Evolutionary conservation across 805 yeast species (phyloP).

Genomic region (Yamadazyma phyllophila): DNA sequence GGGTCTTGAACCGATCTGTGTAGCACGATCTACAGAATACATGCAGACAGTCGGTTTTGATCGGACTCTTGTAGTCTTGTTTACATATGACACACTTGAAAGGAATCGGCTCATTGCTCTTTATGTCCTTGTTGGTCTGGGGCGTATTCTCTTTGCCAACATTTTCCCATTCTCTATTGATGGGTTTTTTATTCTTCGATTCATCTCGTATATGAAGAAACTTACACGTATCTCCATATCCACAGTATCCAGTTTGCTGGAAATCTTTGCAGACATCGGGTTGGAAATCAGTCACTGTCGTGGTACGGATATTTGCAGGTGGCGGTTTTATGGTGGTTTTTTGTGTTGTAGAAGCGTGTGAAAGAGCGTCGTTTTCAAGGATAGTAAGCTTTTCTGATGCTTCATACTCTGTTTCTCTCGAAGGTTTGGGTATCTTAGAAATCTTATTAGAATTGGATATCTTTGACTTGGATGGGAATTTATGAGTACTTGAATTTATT

Average conservation of each 20-base stretch:
- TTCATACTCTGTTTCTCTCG: slow-evolving; percentile 3
- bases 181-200: slow-evolving; percentile 65
- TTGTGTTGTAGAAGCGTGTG: slow-evolving; percentile 1
- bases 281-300: slow-evolving; percentile 79
- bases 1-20: slow-evolving; percentile 40
- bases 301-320: slow-evolving; percentile 50
- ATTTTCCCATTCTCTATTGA: slow-evolving; percentile 68
- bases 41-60: slow-evolving; percentile 61
- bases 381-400: background rate
- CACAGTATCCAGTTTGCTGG: slow-evolving; percentile 89
- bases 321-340: slow-evolving; percentile 21
- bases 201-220: slow-evolving; percentile 90
- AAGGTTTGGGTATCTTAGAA: slow-evolving; percentile 1
- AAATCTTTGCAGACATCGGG: slow-evolving; percentile 94
- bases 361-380: slow-evolving; percentile 7
- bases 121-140: background rate
- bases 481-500: background rate
- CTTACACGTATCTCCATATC: slow-evolving; percentile 96
- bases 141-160: slow-evolving; percentile 15
- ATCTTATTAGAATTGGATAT: background rate
- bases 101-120: slow-evolving; percentile 33
- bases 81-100: slow-evolving; percentile 64
- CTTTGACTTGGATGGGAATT: background rate
- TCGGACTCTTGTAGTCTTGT: slow-evolving; percentile 51
- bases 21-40: slow-evolving; percentile 65